Evolutionary conservation across 495 filamentous ascomycete genomes (phyloP).

Genomic region (Podospora anserina): DNA sequence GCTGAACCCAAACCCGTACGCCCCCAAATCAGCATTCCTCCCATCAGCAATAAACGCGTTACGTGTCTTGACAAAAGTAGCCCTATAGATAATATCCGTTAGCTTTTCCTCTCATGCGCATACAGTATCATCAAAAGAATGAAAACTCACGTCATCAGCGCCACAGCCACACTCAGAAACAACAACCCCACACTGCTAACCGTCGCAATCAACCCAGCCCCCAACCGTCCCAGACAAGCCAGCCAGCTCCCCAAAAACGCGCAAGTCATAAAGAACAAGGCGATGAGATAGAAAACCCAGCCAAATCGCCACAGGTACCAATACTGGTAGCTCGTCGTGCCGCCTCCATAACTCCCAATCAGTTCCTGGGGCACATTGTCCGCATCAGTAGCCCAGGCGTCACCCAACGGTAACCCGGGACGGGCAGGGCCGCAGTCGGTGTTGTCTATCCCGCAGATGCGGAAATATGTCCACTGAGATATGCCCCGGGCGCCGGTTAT

Average conservation of each 20-base stretch:
- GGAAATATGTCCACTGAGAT: slow-evolving; percentile 87
- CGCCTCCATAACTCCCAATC: slow-evolving; percentile 42
- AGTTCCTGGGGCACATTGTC: slow-evolving; percentile 40
- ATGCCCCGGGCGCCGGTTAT: slow-evolving; percentile 61
- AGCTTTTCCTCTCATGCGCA: too few species aligned
- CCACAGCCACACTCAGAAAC: slow-evolving; percentile 45
- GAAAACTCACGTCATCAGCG: slow-evolving; percentile 45
- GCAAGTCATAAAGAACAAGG: slow-evolving; percentile 59
- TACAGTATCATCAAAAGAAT: too few species aligned
- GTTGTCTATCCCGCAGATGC: slow-evolving; percentile 55
- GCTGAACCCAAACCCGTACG: slow-evolving; percentile 78
- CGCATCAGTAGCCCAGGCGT: slow-evolving; percentile 46
- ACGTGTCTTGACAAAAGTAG: slow-evolving; percentile 74
- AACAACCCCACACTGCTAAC: slow-evolving; percentile 40
- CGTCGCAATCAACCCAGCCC: slow-evolving; percentile 43
- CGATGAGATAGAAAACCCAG: slow-evolving; percentile 72
- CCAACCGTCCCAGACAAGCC: slow-evolving; percentile 49
- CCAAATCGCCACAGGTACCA: slow-evolving; percentile 60
- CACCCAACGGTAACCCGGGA: slow-evolving; percentile 48
- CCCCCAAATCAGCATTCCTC: slow-evolving; percentile 60
- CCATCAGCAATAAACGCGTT: slow-evolving; percentile 60
- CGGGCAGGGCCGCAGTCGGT: slow-evolving; percentile 42
- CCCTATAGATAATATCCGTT: neutral
- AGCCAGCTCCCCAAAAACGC: slow-evolving; percentile 54
- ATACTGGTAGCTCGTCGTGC: slow-evolving; percentile 48